phyloP scores from a whole-genome alignment of 1,139 yeast species.

The Suhomyces atakaporum region DNA sequence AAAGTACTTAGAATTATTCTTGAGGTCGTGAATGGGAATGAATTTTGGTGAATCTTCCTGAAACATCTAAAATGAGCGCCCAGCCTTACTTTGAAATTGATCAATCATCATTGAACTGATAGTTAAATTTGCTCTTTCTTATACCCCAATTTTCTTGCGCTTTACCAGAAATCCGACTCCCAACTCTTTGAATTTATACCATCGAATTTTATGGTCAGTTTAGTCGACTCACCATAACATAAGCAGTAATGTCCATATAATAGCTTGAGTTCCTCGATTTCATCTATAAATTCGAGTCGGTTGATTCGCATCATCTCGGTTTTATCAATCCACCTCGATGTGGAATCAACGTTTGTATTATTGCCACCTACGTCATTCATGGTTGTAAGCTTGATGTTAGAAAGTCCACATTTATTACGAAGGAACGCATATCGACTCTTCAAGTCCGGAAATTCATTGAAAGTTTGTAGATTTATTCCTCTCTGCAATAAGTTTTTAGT shows the following conservation, averaged over 20 bases:
- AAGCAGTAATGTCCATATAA: conserved; percentile 79
- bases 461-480: conserved; percentile 70
- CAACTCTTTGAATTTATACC: conserved; percentile 15
- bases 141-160: too few relatives aligned
- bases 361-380: conserved; percentile 61
- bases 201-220: conserved; percentile 9
- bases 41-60: too few relatives aligned
- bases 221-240: conserved; percentile 27
- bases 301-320: conserved; percentile 57
- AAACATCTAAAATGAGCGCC: too few relatives aligned
- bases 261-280: conserved; percentile 78
- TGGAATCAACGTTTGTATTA: conserved; percentile 4
- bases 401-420: conserved; percentile 22
- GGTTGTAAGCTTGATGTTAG: conserved; percentile 42
- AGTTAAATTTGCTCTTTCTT: too few relatives aligned
- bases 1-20: too few relatives aligned
- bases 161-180: conserved; percentile 5
- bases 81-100: too few relatives aligned
- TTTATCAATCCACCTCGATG: conserved; percentile 44
- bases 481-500: conserved; percentile 64
- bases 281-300: conserved; percentile 78
- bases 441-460: conserved; percentile 38
- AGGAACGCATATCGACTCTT: conserved; percentile 46
- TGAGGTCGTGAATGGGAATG: too few relatives aligned
- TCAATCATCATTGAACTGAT: too few relatives aligned